These are phyloP conservation scores for Periconia sp. DNA, from an alignment of 2,329 filamentous ascomycete genomes.

Conservation along the genomic window DNA sequence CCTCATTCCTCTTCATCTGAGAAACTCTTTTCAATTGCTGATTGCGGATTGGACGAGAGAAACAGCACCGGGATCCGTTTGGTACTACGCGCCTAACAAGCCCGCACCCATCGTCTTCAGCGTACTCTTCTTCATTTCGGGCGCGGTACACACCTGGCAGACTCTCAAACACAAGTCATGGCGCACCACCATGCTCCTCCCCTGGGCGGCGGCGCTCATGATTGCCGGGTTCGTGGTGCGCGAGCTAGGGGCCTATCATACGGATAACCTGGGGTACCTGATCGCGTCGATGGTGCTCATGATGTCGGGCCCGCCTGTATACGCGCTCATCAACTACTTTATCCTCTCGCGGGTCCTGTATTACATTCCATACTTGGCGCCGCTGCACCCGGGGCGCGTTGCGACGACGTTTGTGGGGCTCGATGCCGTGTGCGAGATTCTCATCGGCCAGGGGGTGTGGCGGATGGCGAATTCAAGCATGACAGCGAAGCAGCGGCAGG, in stretches of 20 bases:
- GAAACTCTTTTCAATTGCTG: not conserved
- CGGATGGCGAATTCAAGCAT: slow-evolving; percentile 44
- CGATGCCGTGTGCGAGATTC: slow-evolving; percentile 53
- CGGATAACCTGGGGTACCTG: slow-evolving; percentile 45
- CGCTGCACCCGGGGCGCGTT: slow-evolving; percentile 59
- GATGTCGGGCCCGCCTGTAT: slow-evolving; percentile 54
- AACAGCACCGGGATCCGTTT: slow-evolving; percentile 32
- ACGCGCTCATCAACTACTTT: slow-evolving; percentile 64
- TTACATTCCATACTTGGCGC: slow-evolving; percentile 63
- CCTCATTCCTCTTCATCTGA: too few relatives aligned
- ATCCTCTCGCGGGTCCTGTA: slow-evolving; percentile 62
- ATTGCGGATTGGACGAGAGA: too few relatives aligned
- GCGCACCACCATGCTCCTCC: slow-evolving; percentile 57
- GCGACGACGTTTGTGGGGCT: slow-evolving; percentile 61
- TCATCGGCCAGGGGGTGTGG: slow-evolving; percentile 56
- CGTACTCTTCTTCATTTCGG: slow-evolving; percentile 51
- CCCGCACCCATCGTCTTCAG: slow-evolving; percentile 57
- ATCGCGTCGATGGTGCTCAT: slow-evolving; percentile 46
- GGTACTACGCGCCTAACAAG: slow-evolving; percentile 58
- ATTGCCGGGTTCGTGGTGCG: slow-evolving; percentile 59
- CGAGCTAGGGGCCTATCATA: slow-evolving; percentile 56
- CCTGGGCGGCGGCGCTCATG: slow-evolving; percentile 59
- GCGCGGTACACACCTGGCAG: slow-evolving; percentile 56
- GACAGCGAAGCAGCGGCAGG: slow-evolving; percentile 39
- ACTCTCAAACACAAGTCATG: slow-evolving; percentile 59